These are phyloP conservation scores for Collybiopsis confluens DNA, from an alignment of 768 basidiomycete genomes.

Conservation along the genomic window DNA sequence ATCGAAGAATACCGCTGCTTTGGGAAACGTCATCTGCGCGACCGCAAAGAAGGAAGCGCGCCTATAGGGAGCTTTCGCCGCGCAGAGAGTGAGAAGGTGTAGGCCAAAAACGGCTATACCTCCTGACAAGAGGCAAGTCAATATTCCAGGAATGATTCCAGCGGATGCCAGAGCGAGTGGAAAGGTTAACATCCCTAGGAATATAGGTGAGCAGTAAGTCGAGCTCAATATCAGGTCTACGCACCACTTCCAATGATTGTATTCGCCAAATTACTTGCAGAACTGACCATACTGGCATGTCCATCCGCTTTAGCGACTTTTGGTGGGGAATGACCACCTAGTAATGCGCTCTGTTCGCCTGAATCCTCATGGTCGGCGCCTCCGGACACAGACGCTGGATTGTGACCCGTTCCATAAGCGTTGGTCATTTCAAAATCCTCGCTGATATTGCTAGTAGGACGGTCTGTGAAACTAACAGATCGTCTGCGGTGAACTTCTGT, in stretches of 20 bases:
- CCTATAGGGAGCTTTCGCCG: slow-evolving; percentile 68
- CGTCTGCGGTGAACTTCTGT: background rate
- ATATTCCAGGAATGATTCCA: slow-evolving; percentile 84
- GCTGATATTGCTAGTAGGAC: background rate
- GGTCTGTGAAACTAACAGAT: background rate
- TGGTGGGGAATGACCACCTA: slow-evolving; percentile 37
- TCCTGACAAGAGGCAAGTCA: slow-evolving; percentile 85
- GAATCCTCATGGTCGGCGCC: slow-evolving; percentile 43
- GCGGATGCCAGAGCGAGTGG: slow-evolving; percentile 87
- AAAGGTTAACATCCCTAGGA: slow-evolving; percentile 81
- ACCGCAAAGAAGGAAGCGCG: slow-evolving; percentile 81
- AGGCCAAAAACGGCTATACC: slow-evolving; percentile 76
- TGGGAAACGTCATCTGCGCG: slow-evolving; percentile 84
- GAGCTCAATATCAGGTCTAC: slow-evolving; percentile 12
- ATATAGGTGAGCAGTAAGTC: background rate
- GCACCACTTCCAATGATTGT: slow-evolving; percentile 89
- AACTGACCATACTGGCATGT: slow-evolving; percentile 63
- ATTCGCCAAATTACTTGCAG: slow-evolving; percentile 78
- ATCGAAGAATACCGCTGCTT: slow-evolving; percentile 85
- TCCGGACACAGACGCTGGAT: slow-evolving; percentile 6
- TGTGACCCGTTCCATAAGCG: slow-evolving; percentile 57
- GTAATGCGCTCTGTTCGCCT: slow-evolving; percentile 41
- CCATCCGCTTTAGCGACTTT: slow-evolving; percentile 43
- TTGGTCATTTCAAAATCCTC: slow-evolving; percentile 59
- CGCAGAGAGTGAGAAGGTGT: slow-evolving; percentile 84